Percentiles rank a stretch among this genome's conserved stretches.
Evolutionary conservation across 2,329 filamentous ascomycete species (phyloP).

Genomic region (Whalleya microplaca): DNA sequence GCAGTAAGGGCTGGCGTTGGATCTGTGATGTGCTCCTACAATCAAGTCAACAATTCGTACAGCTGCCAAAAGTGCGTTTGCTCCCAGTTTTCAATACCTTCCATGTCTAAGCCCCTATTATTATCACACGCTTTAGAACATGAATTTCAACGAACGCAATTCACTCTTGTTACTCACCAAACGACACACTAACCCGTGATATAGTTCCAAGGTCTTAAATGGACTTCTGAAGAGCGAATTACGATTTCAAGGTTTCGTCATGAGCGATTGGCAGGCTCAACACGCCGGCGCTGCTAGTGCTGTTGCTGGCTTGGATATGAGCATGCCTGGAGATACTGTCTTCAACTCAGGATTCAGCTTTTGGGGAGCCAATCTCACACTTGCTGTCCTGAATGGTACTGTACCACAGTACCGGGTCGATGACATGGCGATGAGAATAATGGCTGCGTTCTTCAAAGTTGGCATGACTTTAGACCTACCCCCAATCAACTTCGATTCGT

Average conservation of each 20-base stretch:
- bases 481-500: conserved; percentile 83
- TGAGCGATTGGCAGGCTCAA: conserved; percentile 81
- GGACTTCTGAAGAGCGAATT: conserved; percentile 78
- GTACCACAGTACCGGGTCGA: conserved; percentile 85
- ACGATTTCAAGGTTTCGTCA: conserved; percentile 79
- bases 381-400: conserved; percentile 87
- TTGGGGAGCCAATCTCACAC: conserved; percentile 87
- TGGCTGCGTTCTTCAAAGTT: conserved; percentile 71
- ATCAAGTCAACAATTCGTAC: conserved; percentile 81
- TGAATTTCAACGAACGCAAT: too few species aligned
- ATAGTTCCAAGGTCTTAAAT: conserved; percentile 68
- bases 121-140: too few species aligned
- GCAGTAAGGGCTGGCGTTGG: conserved; percentile 70
- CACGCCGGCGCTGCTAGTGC: conserved; percentile 70
- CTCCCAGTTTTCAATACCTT: neutral
- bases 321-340: conserved; percentile 81
- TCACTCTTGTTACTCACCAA: neutral
- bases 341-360: conserved; percentile 75
- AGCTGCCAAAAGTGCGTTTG: conserved; percentile 67
- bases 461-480: conserved; percentile 54
- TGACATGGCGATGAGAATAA: conserved; percentile 88
- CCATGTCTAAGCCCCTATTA: neutral
- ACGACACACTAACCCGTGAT: neutral
- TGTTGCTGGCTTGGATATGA: conserved; percentile 79
- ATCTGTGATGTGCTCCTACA: conserved; percentile 70